Evolutionary conservation across 768 basidiomycete species (phyloP).

Genomic region (Panellus pusillus): DNA sequence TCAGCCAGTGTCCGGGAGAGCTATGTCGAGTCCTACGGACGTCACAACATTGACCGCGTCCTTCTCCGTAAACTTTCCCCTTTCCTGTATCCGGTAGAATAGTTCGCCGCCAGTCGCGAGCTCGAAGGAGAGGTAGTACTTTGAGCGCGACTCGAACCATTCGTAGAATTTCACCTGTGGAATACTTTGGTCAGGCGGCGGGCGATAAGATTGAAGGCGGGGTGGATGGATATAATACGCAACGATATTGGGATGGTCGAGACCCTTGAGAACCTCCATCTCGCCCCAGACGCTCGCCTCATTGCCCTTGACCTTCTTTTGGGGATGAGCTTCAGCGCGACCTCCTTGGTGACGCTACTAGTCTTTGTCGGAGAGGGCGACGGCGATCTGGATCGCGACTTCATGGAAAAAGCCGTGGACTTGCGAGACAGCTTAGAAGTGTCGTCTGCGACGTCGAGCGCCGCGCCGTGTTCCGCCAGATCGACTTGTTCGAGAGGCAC

Average conservation of each 20-base stretch:
- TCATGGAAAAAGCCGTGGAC: conserved; percentile 11
- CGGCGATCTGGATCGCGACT: conserved; percentile 20
- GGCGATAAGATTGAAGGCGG: too few relatives aligned
- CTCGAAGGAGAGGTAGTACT: conserved; percentile 96
- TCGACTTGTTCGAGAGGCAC: conserved; percentile 62
- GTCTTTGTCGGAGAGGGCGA: conserved; percentile 25
- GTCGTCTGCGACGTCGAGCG: conserved; percentile 31
- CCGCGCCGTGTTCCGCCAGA: conserved; percentile 60
- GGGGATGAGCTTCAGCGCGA: conserved; percentile 86
- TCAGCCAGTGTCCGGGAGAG: too few relatives aligned
- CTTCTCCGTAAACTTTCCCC: conserved; percentile 91
- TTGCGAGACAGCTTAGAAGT: conserved; percentile 20
- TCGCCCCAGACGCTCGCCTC: conserved; percentile 88
- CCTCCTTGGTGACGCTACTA: conserved; percentile 57
- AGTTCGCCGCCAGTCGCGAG: conserved; percentile 93
- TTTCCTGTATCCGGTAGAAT: conserved; percentile 82
- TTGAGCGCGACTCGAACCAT: conserved; percentile 92
- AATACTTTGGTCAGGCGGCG: neutral
- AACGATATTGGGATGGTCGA: conserved; percentile 92
- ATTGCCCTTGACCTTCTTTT: conserved; percentile 96
- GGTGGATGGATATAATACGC: conserved; percentile 25
- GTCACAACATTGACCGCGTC: conserved; percentile 80
- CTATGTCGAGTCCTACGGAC: conserved; percentile 39
- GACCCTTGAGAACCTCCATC: conserved; percentile 87
- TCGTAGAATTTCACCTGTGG: conserved; percentile 91